Conservation (phyloP, 2,329 filamentous ascomycete species). For the Trichophyton schoenleinii region DNA sequence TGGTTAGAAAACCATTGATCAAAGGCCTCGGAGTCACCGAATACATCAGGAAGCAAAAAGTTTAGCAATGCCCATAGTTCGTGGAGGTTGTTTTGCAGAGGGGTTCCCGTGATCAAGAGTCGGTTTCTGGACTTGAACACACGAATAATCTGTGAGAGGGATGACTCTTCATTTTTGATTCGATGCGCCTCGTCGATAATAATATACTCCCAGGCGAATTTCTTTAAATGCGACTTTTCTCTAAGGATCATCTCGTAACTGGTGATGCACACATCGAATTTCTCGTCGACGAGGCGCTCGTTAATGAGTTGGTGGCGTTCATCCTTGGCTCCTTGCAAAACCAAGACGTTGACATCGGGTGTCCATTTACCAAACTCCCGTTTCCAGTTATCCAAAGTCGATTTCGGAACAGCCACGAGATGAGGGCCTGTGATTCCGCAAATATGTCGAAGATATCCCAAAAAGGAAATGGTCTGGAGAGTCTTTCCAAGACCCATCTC, state of each 20-base stretch:
- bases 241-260: slow-evolving; percentile 98
- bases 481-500: slow-evolving; percentile 99
- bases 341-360: slow-evolving; percentile 84
- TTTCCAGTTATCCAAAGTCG: slow-evolving; percentile 96
- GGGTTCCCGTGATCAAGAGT: slow-evolving; percentile 89
- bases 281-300: slow-evolving; percentile 79
- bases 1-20: slow-evolving; percentile 96
- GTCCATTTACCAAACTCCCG: slow-evolving; percentile 91
- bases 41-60: slow-evolving; percentile 94
- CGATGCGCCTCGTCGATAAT: slow-evolving; percentile 97
- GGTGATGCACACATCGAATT: slow-evolving; percentile 95
- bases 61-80: slow-evolving; percentile 96
- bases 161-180: slow-evolving; percentile 99
- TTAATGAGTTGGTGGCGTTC: slow-evolving; percentile 80
- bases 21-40: slow-evolving; percentile 90
- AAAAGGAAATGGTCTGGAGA: slow-evolving; percentile 88
- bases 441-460: slow-evolving; percentile 87
- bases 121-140: slow-evolving; percentile 93
- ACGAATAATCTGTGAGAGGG: slow-evolving; percentile 88
- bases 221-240: slow-evolving; percentile 88
- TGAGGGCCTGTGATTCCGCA: slow-evolving; percentile 84
- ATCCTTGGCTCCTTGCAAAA: slow-evolving; percentile 90
- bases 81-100: slow-evolving; percentile 93
- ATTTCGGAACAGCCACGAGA: slow-evolving; percentile 85
- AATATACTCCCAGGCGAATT: slow-evolving; percentile 99